These are phyloP conservation scores for Monosporascus ibericus DNA, from an alignment of 2,329 filamentous ascomycete species.

Conservation along the genomic window DNA sequence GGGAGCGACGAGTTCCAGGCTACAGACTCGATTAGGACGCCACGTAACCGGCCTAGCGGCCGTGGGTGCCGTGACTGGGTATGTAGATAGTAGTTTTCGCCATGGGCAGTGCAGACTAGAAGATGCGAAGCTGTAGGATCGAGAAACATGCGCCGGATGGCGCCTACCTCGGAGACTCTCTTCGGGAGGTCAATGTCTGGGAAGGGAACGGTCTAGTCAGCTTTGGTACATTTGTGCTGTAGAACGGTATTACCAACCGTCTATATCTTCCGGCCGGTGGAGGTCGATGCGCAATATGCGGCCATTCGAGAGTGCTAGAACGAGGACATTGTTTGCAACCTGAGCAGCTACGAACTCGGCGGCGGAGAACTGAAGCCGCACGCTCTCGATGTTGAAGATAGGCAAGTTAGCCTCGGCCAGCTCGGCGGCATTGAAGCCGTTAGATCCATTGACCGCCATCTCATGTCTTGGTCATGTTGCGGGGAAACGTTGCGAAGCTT, in stretches of 20 bases:
- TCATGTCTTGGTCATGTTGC: constrained; percentile 19
- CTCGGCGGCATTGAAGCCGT: constrained; percentile 66
- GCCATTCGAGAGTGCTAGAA: constrained; percentile 85
- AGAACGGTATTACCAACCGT: constrained; percentile 50
- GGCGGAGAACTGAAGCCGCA: constrained; percentile 88
- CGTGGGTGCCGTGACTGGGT: constrained; percentile 88
- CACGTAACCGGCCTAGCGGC: constrained; percentile 72
- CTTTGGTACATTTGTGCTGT: background rate
- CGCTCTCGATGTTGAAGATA: constrained; percentile 90
- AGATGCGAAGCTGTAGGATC: constrained; percentile 95
- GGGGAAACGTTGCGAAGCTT: constrained; percentile 7
- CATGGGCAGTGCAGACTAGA: constrained; percentile 81
- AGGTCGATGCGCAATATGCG: constrained; percentile 91
- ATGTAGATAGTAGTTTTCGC: constrained; percentile 97
- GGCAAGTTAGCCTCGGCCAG: constrained; percentile 60
- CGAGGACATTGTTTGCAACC: constrained; percentile 93
- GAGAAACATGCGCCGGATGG: constrained; percentile 94
- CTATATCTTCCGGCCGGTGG: constrained; percentile 90
- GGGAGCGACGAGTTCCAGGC: constrained; percentile 93
- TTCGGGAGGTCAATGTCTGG: constrained; percentile 94
- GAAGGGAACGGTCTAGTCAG: constrained; percentile 7
- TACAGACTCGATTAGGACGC: constrained; percentile 80
- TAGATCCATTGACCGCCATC: constrained; percentile 67
- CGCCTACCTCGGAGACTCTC: constrained; percentile 81
- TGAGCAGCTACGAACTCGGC: constrained; percentile 95